These are phyloP conservation scores for Aspergillus persii DNA, from an alignment of 2,329 filamentous ascomycete species.

Conservation along the genomic window DNA sequence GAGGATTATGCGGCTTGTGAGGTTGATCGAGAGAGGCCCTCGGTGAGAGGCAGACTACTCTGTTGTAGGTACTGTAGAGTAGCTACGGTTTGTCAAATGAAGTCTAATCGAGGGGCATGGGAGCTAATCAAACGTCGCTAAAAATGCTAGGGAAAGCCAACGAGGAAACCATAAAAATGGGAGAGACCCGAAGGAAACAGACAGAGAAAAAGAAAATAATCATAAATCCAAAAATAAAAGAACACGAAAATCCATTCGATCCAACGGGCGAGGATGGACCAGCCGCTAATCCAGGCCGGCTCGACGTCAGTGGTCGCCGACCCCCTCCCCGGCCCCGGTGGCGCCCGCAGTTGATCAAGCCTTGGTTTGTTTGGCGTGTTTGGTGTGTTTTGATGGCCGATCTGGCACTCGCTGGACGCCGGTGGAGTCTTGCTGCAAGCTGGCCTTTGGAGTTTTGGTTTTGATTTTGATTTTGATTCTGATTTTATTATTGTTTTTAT, in stretches of 20 bases:
- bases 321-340: conserved; percentile 16
- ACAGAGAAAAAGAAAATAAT: neutral
- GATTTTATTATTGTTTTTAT: no score
- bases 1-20: conserved; percentile 11
- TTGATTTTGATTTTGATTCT: neutral
- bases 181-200: neutral
- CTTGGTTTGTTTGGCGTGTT: conserved; percentile 12
- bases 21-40: neutral
- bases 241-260: conserved; percentile 19
- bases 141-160: no score
- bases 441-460: neutral
- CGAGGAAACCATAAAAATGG: no score
- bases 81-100: no score
- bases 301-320: conserved; percentile 20
- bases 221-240: neutral
- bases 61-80: no score
- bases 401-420: conserved; percentile 19
- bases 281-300: conserved; percentile 15
- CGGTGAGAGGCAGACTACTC: neutral
- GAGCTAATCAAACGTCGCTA: no score
- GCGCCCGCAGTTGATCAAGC: conserved; percentile 22
- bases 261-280: conserved; percentile 23
- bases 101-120: no score
- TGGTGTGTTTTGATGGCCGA: conserved; percentile 14
- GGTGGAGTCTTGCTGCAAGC: conserved; percentile 9